phyloP scores from a whole-genome alignment of 2,329 filamentous ascomycete species.

The Aspergillus aculeatus region DNA sequence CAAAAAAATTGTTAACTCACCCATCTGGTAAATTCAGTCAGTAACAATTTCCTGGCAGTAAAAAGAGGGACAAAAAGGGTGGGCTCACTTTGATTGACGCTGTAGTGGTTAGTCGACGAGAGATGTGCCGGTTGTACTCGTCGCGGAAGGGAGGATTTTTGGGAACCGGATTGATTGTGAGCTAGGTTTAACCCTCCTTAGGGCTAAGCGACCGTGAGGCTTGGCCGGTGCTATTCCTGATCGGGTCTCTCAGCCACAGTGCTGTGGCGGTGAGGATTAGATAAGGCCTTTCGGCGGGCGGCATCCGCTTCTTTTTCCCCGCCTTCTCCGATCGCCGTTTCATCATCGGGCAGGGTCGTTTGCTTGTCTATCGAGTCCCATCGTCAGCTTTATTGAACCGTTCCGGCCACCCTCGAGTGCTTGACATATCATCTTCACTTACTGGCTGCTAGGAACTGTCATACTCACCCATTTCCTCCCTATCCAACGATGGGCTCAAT shows the following conservation, averaged over 20 bases:
- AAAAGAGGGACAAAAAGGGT: constrained; percentile 15
- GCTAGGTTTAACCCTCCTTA: constrained; percentile 46
- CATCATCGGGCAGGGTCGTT: neutral
- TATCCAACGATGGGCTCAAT: constrained; percentile 64
- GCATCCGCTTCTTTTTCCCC: constrained; percentile 16
- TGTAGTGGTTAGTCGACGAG: constrained; percentile 48
- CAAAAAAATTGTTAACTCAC: constrained; percentile 51
- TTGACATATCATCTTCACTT: neutral
- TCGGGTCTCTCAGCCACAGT: constrained; percentile 15
- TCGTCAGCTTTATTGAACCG: neutral
- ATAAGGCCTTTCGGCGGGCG: constrained; percentile 6
- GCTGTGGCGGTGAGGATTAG: constrained; percentile 17
- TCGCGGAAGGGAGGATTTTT: constrained; percentile 44
- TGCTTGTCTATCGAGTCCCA: neutral
- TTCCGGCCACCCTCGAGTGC: neutral
- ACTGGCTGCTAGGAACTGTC: neutral
- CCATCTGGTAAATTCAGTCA: constrained; percentile 53
- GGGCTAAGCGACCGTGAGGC: constrained; percentile 41
- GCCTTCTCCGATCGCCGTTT: constrained; percentile 8
- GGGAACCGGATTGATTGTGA: constrained; percentile 33
- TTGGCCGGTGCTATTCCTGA: constrained; percentile 30
- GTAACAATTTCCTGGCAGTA: constrained; percentile 21
- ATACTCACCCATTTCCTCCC: neutral
- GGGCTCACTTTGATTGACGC: constrained; percentile 53
- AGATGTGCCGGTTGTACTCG: constrained; percentile 38